Base-by-base conservation (phyloP, 306 rosid genomes). In the Cucumis cinereus region DNA sequence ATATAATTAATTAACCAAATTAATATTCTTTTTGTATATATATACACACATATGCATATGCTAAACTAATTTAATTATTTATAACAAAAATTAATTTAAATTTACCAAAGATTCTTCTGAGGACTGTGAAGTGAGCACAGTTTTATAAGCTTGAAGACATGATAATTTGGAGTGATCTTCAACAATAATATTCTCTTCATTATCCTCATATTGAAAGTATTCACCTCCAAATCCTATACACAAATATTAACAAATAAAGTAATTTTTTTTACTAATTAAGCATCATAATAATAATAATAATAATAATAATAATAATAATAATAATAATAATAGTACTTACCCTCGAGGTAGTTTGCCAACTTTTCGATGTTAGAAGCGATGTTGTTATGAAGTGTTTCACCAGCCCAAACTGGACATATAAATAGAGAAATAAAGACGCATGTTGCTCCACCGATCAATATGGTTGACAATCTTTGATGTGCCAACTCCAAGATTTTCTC, bases 391-490 rank as follows among this genome's bases (percentile, higher is more conserved):
- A 93, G 93, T 12, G 86, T 90, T 86, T 86, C 81, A 24, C 97
- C 98, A 2, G 98, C 97, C 98, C 98, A 93, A 3, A 93, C 94
- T 0, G 98, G 98, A 77, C 83, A 86, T 47, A 90, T 54, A 53
- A 84, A 90, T 1, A 85, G 77, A 47, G 97, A 85, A 33, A 93
- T 77, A 35, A 90, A 3, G 73, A 91, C 84, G 85, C 97, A 91
- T 9, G 88, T 72, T 22, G 92, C 84, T 61, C 83, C 97, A 0
- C 98, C 98, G 7, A 93, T 68, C 24, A 85, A 8, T 53, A 93
- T 84, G 5, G 98, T 91, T 20, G 87, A 13, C 7, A 91, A 82
- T 60, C 98, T 87, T 52, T 86, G 88, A 84, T 88, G 83, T 2
- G 94, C 96, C 77, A 93, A 83, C 56, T 80, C 78, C 1, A 91